Evolutionary conservation across 305 asterid species (phyloP), one percentile per base, ranked within the genome.

Genomic region (Euphrasia arctica): DNA sequence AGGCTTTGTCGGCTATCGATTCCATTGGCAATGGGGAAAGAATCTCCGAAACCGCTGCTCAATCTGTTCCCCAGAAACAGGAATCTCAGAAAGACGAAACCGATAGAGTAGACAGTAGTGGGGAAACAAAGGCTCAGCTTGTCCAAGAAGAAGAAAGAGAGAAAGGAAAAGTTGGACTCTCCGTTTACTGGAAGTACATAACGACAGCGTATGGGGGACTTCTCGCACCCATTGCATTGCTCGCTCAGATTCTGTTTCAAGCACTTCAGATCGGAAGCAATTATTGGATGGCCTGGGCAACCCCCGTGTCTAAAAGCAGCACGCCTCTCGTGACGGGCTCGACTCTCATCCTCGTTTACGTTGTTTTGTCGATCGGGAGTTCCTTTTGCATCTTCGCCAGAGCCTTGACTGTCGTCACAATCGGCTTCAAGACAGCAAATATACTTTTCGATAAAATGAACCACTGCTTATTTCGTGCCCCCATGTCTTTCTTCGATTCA

Each of bases 231-330:
- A 47, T 89, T 42, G 80, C 86, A 61, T 69, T 92, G 70, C 64
- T 87, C 60, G 80, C 87, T 47, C 91, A 83, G 56, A 18, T 78
- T 57, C 36, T 78, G 56, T 85, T 85, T 68, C 95, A 85, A 63
- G 4, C 60, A 41, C 84, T 92, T 65, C 98, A 89, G 73, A 90
- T 92, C 34, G 91, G 85, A 59, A 87, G 97, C 85, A 89, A 87
- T 72, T 92, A 89, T 66, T 92, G 96, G 98, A 92, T 92, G 95
- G 91, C 96, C n/a, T 92, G 91, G 95, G 98, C 98, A 25, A 86
- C 95, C 42, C 97, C 98, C 0, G 91, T 83, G 28, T 89, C 98
- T 0, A 64, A 75, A 69, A 85, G 71, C 54, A 80, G 63, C 1
- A 68, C 77, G 6, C 76, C 96, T 69, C 78, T 54, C 2, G 98